A percentile compares a stretch with the other conserved stretches of the same genome.
Evolutionary conservation across 2,329 filamentous ascomycete species (phyloP).

Genomic region (Coniosporium tulheliwenetii): DNA sequence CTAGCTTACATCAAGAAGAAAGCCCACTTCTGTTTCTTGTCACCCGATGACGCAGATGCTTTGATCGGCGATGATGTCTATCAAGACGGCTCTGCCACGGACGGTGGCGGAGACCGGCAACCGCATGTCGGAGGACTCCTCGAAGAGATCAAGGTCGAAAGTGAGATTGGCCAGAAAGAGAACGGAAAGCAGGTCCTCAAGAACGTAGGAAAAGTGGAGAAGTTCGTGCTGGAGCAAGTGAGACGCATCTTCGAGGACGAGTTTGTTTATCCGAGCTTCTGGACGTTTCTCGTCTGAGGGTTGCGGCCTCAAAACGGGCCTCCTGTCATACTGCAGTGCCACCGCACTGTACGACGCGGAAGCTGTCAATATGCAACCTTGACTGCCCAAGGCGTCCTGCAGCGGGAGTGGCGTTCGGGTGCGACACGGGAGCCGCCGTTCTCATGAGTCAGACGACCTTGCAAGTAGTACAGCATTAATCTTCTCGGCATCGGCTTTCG

Average conservation of each 20-base stretch:
- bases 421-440: too few species aligned
- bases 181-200: constrained; percentile 88
- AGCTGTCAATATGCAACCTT: background rate
- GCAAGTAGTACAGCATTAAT: too few species aligned
- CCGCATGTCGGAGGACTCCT: constrained; percentile 55
- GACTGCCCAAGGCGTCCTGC: too few species aligned
- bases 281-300: constrained; percentile 76
- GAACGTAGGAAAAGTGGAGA: constrained; percentile 97
- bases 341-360: background rate
- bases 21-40: constrained; percentile 88
- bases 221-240: constrained; percentile 92
- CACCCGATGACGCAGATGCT: constrained; percentile 75
- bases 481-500: too few species aligned
- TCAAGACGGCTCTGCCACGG: constrained; percentile 11
- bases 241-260: constrained; percentile 96
- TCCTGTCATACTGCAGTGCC: background rate
- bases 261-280: constrained; percentile 96
- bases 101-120: constrained; percentile 14
- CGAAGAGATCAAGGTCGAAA: constrained; percentile 90
- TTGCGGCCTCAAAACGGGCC: background rate
- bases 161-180: constrained; percentile 88
- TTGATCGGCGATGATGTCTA: constrained; percentile 30
- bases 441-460: too few species aligned
- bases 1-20: constrained; percentile 78
- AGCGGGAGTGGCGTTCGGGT: too few species aligned